Evolutionary conservation across 169 alveolate genomes (phyloP).

Genomic region (Pseudocohnilembus persalinus): DNA sequence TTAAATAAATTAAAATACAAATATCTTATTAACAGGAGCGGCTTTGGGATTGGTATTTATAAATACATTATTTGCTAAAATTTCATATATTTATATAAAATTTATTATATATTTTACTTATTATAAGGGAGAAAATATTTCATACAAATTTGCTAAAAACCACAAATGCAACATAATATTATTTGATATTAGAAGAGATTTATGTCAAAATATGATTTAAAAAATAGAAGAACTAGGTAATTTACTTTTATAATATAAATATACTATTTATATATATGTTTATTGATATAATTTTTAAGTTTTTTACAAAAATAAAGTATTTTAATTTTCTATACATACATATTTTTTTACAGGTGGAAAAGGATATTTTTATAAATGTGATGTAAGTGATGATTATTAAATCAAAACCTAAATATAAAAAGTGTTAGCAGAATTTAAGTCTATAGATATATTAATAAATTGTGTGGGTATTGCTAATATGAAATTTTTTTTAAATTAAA

Average conservation of each 20-base stretch:
- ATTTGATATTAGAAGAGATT: slow-evolving; percentile 11
- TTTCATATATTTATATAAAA: not conserved
- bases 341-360: too few relatives aligned
- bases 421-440: not conserved
- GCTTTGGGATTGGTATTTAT: slow-evolving; percentile 12
- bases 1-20: slow-evolving; percentile 3
- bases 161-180: slow-evolving; percentile 14
- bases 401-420: not conserved
- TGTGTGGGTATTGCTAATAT: slow-evolving; percentile 17
- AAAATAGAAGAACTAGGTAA: slow-evolving; percentile 4
- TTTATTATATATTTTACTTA: not conserved
- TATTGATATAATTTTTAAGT: too few relatives aligned
- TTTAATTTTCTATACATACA: too few relatives aligned
- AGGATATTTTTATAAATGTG: slow-evolving; percentile 24
- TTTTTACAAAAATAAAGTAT: too few relatives aligned
- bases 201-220: not conserved
- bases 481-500: slow-evolving; percentile 2
- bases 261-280: too few relatives aligned
- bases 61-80: not conserved
- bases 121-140: not conserved
- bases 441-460: slow-evolving; percentile 11
- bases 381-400: slow-evolving; percentile 21
- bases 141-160: slow-evolving; percentile 2
- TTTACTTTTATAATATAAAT: too few relatives aligned
- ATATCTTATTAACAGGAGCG: slow-evolving; percentile 18